These are phyloP conservation scores for Toxicodendron radicans DNA, from an alignment of 345 rosid genomes.

Conservation along the genomic window DNA sequence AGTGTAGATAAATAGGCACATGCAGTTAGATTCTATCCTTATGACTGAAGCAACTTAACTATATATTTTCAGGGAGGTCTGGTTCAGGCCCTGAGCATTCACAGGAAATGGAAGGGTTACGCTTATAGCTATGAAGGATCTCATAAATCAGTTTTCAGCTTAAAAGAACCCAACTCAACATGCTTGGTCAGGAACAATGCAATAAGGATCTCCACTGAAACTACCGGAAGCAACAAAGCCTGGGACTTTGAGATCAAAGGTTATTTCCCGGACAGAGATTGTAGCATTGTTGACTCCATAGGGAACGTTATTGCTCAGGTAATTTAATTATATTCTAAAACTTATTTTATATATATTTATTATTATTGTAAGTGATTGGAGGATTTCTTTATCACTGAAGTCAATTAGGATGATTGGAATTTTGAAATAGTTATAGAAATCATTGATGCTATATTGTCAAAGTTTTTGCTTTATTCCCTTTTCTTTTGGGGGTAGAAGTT, in stretches of 20 bases:
- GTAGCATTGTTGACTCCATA: conserved; percentile 48
- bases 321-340: not conserved
- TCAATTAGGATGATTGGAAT: not conserved
- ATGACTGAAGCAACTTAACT: not conserved
- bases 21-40: not conserved
- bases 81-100: conserved; percentile 62
- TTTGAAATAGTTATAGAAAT: not conserved
- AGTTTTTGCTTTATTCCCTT: not conserved
- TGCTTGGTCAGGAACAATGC: conserved; percentile 43
- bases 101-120: conserved; percentile 78
- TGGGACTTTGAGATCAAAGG: conserved; percentile 64
- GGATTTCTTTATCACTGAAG: not conserved
- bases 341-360: too few species aligned
- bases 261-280: conserved; percentile 60
- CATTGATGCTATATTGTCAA: not conserved
- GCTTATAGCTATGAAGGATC: conserved; percentile 57
- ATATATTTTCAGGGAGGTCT: conserved; percentile 51
- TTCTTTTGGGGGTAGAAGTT: not conserved
- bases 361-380: not conserved
- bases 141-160: conserved; percentile 59
- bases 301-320: conserved; percentile 65
- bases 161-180: conserved; percentile 54
- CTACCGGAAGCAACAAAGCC: conserved; percentile 23
- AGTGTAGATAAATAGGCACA: not conserved
- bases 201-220: conserved; percentile 46